Evolutionary conservation across 2,329 filamentous ascomycete genomes (phyloP), one percentile per base, ranked within the genome.

Genomic region (Cladophialophora exuberans): DNA sequence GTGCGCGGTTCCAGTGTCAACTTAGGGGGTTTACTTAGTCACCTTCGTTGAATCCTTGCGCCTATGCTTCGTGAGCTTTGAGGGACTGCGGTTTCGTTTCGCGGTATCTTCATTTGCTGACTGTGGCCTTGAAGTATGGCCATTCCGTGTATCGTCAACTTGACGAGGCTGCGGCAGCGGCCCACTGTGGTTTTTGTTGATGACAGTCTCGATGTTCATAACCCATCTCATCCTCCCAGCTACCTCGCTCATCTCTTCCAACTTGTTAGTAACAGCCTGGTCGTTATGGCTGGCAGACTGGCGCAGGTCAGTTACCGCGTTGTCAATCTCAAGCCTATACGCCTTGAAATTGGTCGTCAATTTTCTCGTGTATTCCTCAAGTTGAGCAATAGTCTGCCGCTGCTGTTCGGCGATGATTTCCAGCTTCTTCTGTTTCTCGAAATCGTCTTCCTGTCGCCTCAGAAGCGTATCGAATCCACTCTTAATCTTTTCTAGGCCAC

Each of bases 161-260:
- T 47, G 43, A 10, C 30, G n/a, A n/a, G n/a, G n/a, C n/a, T n/a
- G 28, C n/a, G 43, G 25, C 3, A 22, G 35, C 4, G 31, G 25
- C 13, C 4, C 50, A 25, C 6, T 36, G 9, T 49, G 48, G 41
- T 56, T 52, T 36, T 48, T 45, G 43, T 63, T 64, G 35, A 72
- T 62, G 46, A 72, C 62, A 28, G 64, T 62, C 52, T 74, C 72
- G 49, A 78, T 64, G 30, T 72, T 74, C 46, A 78, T 72, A n/a
- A 71, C 71, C 75, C 76, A 79, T 61, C 69, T 76, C 76, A 79
- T 78, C 59, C 73, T 66, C 2, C 67, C 74, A 50, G 73, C 69
- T 1, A 72, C 71, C 53, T 73, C 69, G 42, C 70, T 71, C 60
- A 78, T 64, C 17, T 75, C 71, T 25, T 66, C 67, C 33, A 78